Percentiles rank a stretch among this genome's conserved stretches.
These are phyloP conservation scores for Choanephora cucurbitarum DNA, from an alignment of 371 early-diverging fungal genomes.

Conservation along the genomic window DNA sequence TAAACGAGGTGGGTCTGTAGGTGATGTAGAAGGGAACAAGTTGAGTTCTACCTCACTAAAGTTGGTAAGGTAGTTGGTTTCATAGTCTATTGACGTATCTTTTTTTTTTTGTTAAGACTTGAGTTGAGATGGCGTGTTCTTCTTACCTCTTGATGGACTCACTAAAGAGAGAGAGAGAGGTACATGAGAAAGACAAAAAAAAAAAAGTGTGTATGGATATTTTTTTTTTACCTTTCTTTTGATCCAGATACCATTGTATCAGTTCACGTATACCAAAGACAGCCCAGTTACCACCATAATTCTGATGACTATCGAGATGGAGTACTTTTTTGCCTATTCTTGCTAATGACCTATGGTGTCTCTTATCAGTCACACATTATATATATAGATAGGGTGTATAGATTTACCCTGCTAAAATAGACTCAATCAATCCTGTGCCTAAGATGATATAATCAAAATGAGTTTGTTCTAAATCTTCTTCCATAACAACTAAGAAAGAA, in stretches of 20 bases:
- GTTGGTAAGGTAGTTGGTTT: conserved; percentile 16
- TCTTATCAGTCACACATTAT: no score
- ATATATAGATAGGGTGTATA: no score
- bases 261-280: conserved; percentile 56
- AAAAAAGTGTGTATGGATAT: neutral
- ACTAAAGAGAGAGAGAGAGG: no score
- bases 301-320: conserved; percentile 84
- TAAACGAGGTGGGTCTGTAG: neutral
- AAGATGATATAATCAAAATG: conserved; percentile 79
- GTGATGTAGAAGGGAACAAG: neutral
- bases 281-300: conserved; percentile 85
- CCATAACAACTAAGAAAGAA: conserved; percentile 6
- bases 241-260: conserved; percentile 10
- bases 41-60: conserved; percentile 16
- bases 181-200: neutral
- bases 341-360: conserved; percentile 76
- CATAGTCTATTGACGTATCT: conserved; percentile 13
- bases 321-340: conserved; percentile 82
- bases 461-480: conserved; percentile 45
- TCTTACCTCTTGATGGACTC: no score
- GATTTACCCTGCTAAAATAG: conserved; percentile 85
- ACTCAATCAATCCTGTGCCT: conserved; percentile 91
- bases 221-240: conserved; percentile 9
- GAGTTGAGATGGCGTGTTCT: no score
- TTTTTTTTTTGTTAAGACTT: no score